Evolutionary conservation across 2,329 filamentous ascomycete genomes (phyloP).

Genomic region (Fusarium circinatum): DNA sequence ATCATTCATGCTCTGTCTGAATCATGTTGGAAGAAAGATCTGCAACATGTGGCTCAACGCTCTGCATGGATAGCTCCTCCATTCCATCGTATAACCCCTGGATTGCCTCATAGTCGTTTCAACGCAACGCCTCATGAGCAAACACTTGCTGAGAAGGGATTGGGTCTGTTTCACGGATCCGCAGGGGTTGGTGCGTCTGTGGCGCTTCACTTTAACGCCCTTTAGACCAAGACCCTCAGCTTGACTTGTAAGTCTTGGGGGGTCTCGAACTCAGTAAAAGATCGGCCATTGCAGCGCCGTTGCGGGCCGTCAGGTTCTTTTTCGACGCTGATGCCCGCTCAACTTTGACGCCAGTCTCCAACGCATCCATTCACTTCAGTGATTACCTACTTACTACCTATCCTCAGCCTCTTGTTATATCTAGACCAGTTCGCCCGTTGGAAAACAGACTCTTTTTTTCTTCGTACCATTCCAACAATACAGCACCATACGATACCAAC

Average conservation of each 20-base stretch:
- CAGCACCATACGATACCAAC: not conserved
- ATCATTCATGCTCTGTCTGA: slow-evolving; percentile 1
- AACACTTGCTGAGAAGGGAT: not conserved
- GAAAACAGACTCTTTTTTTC: not conserved
- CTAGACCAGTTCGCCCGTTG: slow-evolving; percentile 6
- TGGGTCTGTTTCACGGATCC: slow-evolving; percentile 1
- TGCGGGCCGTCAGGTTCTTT: slow-evolving; percentile 10
- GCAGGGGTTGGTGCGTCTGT: slow-evolving; percentile 6
- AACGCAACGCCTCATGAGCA: slow-evolving; percentile 7
- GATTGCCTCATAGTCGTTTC: slow-evolving; percentile 16
- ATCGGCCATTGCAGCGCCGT: slow-evolving; percentile 30
- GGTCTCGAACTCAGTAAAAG: slow-evolving; percentile 31
- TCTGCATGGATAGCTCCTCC: slow-evolving; percentile 14
- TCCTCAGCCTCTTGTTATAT: slow-evolving; percentile 23
- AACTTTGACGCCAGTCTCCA: slow-evolving; percentile 29
- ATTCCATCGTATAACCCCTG: slow-evolving; percentile 17
- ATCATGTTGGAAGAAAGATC: slow-evolving; percentile 10
- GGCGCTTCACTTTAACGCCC: slow-evolving; percentile 33
- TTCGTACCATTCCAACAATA: slow-evolving; percentile 9
- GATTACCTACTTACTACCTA: not conserved
- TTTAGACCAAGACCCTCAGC: slow-evolving; percentile 1
- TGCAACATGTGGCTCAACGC: slow-evolving; percentile 29
- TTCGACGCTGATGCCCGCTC: not conserved
- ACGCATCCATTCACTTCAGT: slow-evolving; percentile 14
- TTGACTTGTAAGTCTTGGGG: not conserved